Base-by-base conservation (phyloP, 805 yeast species). In the Yarrowia yakushimensis region DNA sequence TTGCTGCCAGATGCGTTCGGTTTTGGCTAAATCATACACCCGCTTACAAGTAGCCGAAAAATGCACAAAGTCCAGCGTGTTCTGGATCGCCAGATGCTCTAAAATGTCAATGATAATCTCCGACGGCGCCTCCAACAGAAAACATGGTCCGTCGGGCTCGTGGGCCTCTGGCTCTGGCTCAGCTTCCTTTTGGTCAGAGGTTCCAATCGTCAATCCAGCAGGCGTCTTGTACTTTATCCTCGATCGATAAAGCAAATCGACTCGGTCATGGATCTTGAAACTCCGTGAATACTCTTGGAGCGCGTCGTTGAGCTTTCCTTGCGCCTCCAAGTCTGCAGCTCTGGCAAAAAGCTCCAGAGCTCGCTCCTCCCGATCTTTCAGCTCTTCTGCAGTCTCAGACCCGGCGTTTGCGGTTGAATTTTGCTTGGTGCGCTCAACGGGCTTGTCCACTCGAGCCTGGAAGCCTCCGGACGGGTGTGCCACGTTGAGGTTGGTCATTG, bases 1-100 rank as follows among this genome's bases (percentile, higher is more conserved):
- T 18, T 52, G 59, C 25, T 52, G 59, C 59, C 59, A 52, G 36
- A 52, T 52, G 7, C 59, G 42, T 15, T 52, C 59, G 3, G 59
- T 52, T 22, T 27, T 23, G 23, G 43, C 33, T 10, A 52, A 17
- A 12, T 52, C 43, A 33, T 36, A 36, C 2, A 36, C 20, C 34
- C 59, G 22, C n/a, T 36, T 52, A 17, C 59, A 52, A 17, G 59
- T 9, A 4, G 59, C 43, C 10, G 59, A 23, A 27, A 52, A 52
- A 36, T 52, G 42, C 43, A 52, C 59, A 18, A 52, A 52, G 25
- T 52, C 59, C 42, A 30, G 59, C 11, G 59, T 25, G 43, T 52
- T 52, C 10, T 52, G 25, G 25, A 52, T 17, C 12, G 59, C 59
- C 43, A 52, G 25, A 13, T 33, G 59, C 25, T 52, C 59, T 3